phyloP scores from a whole-genome alignment of 164 flowering plant genomes.

The Magnolia sinica region DNA sequence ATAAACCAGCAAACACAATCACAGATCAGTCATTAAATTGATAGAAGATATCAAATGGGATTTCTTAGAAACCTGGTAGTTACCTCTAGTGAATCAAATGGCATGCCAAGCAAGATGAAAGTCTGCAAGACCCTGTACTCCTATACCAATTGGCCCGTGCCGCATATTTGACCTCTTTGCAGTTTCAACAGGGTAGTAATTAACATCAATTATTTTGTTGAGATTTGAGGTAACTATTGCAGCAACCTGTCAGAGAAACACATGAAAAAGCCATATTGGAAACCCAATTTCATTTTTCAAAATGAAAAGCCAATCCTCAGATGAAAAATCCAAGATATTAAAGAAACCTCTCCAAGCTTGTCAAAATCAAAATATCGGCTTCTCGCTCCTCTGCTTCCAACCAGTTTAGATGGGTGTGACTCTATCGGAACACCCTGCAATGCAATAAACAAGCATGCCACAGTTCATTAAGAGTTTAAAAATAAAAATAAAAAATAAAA shows the following conservation, averaged over 20 bases:
- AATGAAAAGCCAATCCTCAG: neutral
- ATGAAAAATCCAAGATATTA: neutral
- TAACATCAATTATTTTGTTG: constrained; percentile 90
- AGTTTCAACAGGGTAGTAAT: constrained; percentile 94
- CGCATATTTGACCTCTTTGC: constrained; percentile 78
- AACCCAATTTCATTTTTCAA: neutral
- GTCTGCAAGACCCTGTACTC: constrained; percentile 99
- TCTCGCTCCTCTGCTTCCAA: constrained; percentile 73
- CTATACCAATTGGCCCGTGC: constrained; percentile 94
- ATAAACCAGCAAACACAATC: neutral
- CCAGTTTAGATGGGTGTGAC: constrained; percentile 81
- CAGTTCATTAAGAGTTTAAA: neutral
- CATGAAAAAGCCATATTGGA: neutral
- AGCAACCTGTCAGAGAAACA: constrained; percentile 52
- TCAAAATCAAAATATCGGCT: constrained; percentile 91
- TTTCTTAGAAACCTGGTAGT: neutral
- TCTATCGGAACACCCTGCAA: constrained; percentile 71
- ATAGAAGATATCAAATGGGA: neutral
- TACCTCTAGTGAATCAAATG: constrained; percentile 97
- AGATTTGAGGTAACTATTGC: constrained; percentile 68
- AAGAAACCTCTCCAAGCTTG: constrained; percentile 82
- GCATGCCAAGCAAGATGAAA: constrained; percentile 93
- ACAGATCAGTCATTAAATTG: neutral
- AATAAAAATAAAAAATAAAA: no score
- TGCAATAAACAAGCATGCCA: constrained; percentile 17